Percentiles rank a stretch among this genome's conserved stretches.
These are phyloP conservation scores for Lentinula novae-zelandiae DNA, from an alignment of 1,284 basidiomycete genomes.

Conservation along the genomic window DNA sequence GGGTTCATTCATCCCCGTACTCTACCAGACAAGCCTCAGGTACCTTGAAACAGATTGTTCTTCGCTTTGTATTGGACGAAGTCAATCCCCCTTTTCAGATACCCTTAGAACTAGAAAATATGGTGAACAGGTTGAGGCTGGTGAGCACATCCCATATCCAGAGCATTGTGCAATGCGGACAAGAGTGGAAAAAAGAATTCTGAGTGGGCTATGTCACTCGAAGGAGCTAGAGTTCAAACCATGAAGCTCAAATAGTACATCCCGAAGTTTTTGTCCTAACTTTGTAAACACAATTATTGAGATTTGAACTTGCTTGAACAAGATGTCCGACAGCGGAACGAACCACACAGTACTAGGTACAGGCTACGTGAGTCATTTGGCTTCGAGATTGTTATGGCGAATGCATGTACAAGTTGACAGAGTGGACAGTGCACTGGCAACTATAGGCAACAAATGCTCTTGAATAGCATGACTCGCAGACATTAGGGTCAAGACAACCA, in stretches of 20 bases:
- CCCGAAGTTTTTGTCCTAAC: too few species aligned
- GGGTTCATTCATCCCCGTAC: not conserved
- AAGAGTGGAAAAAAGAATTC: not conserved
- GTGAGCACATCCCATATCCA: not conserved
- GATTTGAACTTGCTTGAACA: too few species aligned
- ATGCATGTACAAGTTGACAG: constrained; percentile 29
- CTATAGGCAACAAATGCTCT: not conserved
- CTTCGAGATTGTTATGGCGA: constrained; percentile 49
- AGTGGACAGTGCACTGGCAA: constrained; percentile 22
- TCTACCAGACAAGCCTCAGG: not conserved
- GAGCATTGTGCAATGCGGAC: not conserved
- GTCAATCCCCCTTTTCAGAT: not conserved
- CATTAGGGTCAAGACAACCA: not conserved
- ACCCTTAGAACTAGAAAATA: not conserved
- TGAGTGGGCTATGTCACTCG: not conserved
- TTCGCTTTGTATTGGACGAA: not conserved
- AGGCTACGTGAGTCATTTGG: constrained; percentile 39
- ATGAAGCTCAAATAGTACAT: too few species aligned
- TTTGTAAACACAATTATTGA: too few species aligned
- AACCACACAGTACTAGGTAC: constrained; percentile 31
- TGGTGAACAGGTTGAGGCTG: not conserved
- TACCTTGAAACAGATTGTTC: not conserved
- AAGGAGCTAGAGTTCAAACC: too few species aligned
- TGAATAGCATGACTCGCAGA: constrained; percentile 2
- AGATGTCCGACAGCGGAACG: constrained; percentile 61